Evolutionary conservation across 2,329 filamentous ascomycete species (phyloP).

Genomic region (Diaporthe sp.): DNA sequence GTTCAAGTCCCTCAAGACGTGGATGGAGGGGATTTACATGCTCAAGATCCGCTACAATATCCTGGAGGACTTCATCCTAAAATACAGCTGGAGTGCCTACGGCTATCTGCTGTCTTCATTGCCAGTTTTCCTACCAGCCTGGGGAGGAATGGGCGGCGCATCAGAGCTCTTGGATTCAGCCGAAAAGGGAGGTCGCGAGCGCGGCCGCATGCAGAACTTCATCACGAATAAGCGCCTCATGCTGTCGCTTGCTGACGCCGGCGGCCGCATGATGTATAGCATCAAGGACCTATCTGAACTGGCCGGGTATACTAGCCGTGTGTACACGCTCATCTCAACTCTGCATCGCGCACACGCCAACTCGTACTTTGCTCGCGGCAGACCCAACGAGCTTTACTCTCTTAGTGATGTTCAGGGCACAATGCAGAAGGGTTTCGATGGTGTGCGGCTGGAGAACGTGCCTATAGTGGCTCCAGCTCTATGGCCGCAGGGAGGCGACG

Average conservation of each 20-base stretch:
- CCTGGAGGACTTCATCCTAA: constrained; percentile 96
- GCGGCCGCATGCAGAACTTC: constrained; percentile 95
- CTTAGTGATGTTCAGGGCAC: constrained; percentile 94
- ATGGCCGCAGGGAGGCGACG: constrained; percentile 91
- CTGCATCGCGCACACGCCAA: constrained; percentile 93
- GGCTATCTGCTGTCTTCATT: constrained; percentile 94
- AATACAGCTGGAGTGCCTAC: constrained; percentile 99
- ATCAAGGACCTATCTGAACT: constrained; percentile 98
- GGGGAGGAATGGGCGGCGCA: constrained; percentile 86
- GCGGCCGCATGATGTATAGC: constrained; percentile 99
- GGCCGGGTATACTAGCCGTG: constrained; percentile 94
- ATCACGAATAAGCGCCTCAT: constrained; percentile 99
- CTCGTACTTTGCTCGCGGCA: constrained; percentile 81
- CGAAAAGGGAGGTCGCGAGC: constrained; percentile 72
- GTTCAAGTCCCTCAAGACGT: constrained; percentile 91
- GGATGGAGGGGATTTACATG: constrained; percentile 99
- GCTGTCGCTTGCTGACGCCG: constrained; percentile 96
- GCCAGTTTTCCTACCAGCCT: constrained; percentile 93
- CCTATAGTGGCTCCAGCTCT: constrained; percentile 91
- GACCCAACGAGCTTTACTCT: constrained; percentile 85
- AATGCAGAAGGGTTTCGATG: constrained; percentile 93
- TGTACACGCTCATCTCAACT: constrained; percentile 95
- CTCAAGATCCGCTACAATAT: constrained; percentile 99
- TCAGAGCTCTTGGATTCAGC: constrained; percentile 72
- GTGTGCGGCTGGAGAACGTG: constrained; percentile 92